Base-by-base conservation (phyloP, 2,329 filamentous ascomycete genomes). In the Kalaharituber pfeilii region DNA sequence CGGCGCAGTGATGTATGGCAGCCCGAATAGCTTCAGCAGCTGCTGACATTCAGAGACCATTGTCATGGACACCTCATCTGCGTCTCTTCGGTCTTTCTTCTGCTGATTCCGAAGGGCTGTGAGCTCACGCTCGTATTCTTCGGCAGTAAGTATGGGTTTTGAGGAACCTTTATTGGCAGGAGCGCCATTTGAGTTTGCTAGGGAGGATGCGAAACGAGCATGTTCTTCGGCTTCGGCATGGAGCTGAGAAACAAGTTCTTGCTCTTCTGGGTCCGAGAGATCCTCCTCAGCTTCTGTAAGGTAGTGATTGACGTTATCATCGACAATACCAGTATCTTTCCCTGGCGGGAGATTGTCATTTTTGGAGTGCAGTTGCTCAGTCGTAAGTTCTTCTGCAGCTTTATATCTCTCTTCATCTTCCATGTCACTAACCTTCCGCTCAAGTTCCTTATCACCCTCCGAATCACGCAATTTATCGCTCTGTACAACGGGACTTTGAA, bases 41-140 rank as follows among this genome's bases (percentile, higher is more conserved):
- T 91, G 82, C 66, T 98, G 91, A 60, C 91, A 96, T 69, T 98
- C 93, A 0, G 82, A 79, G 39, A 96, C 80, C 91, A 98, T 98
- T 61, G 89, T 82, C 61, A 94, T 85, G 0, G 88, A 94, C 3
- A 98, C 89, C 68, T 98, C 91, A 64, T 98, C 93, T 0, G 93
- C 89, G 66, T 98, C 91, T 64, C 91, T 79, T 1, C 87, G 82
- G 65, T 98, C 91, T 66, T 94, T 94, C 69, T 93, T 94, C 65
- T 98, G 91, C 66, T 98, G 91, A n/a, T 72, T 82, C 26, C 91
- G 84, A 2, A 98, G 74, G 51, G 87, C 81, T 61, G 84, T 85
- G 11, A 98, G 75, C 66, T 98, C 89, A 56, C 76, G 75, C 62
- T 98, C 89, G 22, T 22, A 47, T 18, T 47, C 42, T 25, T 24